Evolutionary conservation across 345 rosid species (phyloP), one percentile per base, ranked within the genome.

Genomic region (Carallia brachiata): DNA sequence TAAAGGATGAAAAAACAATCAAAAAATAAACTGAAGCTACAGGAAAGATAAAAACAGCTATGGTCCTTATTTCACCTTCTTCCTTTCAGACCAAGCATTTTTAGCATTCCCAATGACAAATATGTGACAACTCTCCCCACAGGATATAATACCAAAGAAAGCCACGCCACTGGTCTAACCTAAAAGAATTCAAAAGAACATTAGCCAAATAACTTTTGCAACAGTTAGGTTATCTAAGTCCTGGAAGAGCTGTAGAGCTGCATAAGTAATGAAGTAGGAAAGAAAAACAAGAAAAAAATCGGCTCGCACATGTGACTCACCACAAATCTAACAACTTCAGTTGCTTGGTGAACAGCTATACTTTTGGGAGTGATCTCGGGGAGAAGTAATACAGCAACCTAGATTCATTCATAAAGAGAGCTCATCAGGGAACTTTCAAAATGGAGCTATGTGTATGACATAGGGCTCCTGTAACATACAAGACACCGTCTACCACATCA

Each of bases 161-260:
- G 97, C 97, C 99, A 95, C 52, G 99, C 97, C 79, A 95, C 99
- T 79, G 98, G 99, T 77, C 94, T 95, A 83, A 92, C 99, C 99
- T 95, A 87, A 78, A 91, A 61, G 69, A 74, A 84, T 78, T 66
- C 71, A 74, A 72, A 79, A 73, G 63, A 84, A 64, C 56, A 78
- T 72, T 78, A 73, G 76, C 79, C 66, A 80, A 72, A 71, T 44
- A 44, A 47, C 53, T 57, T 34, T 7, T 9, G 28, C 15, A 65
- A 62, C 32, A 62, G 54, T 57, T 50, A 65, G 60, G 66, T 63
- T n/a, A 68, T 61, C 59, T 37, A 44, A 54, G 30, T 53, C 44
- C 30, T 17, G 50, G 16, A 59, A 65, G 70, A 78, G 39, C 40
- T 9, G 57, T 17, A 47, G 18, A 44, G 52, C 53, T 9, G 54